These are phyloP conservation scores for Lecanicillium sp. DNA, from an alignment of 2,329 filamentous ascomycete genomes.

Conservation along the genomic window DNA sequence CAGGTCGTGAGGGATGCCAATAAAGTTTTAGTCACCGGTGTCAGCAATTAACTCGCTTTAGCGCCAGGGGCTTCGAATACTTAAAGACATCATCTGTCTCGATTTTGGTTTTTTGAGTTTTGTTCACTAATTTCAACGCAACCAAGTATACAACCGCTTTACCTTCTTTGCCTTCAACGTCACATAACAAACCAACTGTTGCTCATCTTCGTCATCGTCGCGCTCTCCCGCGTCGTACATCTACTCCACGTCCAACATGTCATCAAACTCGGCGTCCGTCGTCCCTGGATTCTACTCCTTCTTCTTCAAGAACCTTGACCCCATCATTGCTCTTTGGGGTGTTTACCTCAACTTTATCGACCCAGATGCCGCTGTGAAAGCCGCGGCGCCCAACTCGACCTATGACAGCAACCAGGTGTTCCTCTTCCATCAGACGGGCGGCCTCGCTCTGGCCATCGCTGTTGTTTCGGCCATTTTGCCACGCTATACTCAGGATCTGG, in stretches of 20 bases:
- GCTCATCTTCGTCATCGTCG: too few relatives aligned
- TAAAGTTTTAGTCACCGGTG: too few relatives aligned
- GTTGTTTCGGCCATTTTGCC: constrained; percentile 12
- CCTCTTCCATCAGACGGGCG: constrained; percentile 15
- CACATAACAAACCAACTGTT: too few relatives aligned
- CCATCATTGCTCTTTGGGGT: constrained; percentile 13
- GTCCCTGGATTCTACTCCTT: constrained; percentile 11
- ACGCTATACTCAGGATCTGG: constrained; percentile 12
- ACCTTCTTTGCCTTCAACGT: too few relatives aligned
- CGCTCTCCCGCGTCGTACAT: too few relatives aligned
- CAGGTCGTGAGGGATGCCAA: too few relatives aligned
- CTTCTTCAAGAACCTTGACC: constrained; percentile 16
- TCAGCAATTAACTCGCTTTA: too few relatives aligned
- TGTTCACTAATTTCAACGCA: too few relatives aligned
- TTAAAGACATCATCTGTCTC: too few relatives aligned
- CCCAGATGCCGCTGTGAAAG: constrained; percentile 8
- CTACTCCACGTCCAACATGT: background rate
- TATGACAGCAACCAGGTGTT: constrained; percentile 12
- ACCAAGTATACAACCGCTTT: too few relatives aligned
- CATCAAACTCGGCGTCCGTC: constrained; percentile 3
- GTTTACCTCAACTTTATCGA: constrained; percentile 14
- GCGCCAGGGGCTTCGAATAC: too few relatives aligned
- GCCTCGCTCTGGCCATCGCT: constrained; percentile 12
- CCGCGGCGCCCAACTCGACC: constrained; percentile 8
- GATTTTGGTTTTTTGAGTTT: too few relatives aligned